Evolutionary conservation across 2,329 filamentous ascomycete species (phyloP), one percentile per base, ranked within the genome.

Genomic region (Fusarium euwallaceae): DNA sequence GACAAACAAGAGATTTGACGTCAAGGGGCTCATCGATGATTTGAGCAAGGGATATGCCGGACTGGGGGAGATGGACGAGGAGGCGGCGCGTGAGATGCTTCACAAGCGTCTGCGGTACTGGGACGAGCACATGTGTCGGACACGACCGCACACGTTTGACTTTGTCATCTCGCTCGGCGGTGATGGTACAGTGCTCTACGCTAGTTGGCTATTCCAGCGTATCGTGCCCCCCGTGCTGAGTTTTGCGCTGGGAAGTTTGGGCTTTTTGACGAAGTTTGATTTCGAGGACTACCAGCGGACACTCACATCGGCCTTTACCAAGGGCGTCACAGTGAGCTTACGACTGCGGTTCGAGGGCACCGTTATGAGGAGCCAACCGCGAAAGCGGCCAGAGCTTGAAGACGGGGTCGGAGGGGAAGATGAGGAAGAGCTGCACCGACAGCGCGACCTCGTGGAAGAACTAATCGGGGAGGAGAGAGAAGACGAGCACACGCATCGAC

Each of bases 261-360:
- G 97, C 0, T 99, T 99, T 80, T 85, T 99, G 75, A 98, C 97
- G 29, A 98, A 98, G 80, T 98, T 98, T 81, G 95, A 98, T 82
- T 99, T 95, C 82, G 90, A 92, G 16, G 86, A 93, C 6, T 95
- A 94, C 76, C 86, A 90, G 71, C 84, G 88, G 16, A 97, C 90
- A 2, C 87, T 98, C 36, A 89, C 87, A 4, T 90, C 87, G 53
- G 92, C 94, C 0, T 97, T 98, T 76, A 87, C 86, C 45, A 92
- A 97, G 69, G 97, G 97, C 8, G 93, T 98, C 22, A 97, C 93
- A 0, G 94, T 98, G 20, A 97, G 94, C 78, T 84, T 99, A 71
- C 89, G 97, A 51, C 84, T 98, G 70, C 90, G 97, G 43, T 98
- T 99, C 78, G 97, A 98, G 84, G 95, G 93, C 32, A 98, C 95